Conservation (phyloP, 805 yeast species). For the Metschnikowia noctiluminum region DNA sequence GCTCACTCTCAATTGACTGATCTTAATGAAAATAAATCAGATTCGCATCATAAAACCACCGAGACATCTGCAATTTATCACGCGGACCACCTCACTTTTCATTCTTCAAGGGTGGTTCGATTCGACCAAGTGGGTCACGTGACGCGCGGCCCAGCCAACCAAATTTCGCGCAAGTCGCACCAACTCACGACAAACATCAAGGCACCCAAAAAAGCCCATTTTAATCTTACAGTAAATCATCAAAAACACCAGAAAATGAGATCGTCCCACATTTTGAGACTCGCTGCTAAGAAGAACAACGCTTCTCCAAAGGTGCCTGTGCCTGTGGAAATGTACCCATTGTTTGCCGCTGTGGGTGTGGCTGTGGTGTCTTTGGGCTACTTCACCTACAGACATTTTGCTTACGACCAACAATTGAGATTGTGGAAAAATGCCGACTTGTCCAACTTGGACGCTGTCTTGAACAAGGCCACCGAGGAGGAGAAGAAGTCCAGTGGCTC, state of each 20-base stretch:
- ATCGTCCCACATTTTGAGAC: conserved; percentile 38
- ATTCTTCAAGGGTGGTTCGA: too few relatives aligned
- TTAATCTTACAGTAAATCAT: too few relatives aligned
- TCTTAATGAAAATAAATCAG: too few relatives aligned
- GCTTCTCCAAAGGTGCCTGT: conserved; percentile 19
- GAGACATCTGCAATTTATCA: too few relatives aligned
- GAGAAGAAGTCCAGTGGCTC: conserved; percentile 13
- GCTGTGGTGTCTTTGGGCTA: conserved; percentile 36
- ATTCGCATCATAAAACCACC: too few relatives aligned
- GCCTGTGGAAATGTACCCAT: conserved; percentile 47
- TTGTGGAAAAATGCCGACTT: conserved; percentile 45
- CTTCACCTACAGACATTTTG: conserved; percentile 48
- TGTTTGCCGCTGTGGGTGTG: conserved; percentile 43
- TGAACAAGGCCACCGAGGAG: conserved; percentile 34
- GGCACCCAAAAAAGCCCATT: background rate
- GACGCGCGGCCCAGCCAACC: conserved; percentile 17
- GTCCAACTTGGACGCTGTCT: conserved; percentile 41
- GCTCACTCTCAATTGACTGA: too few relatives aligned
- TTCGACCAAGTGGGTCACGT: too few relatives aligned
- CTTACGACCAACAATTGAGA: conserved; percentile 43
- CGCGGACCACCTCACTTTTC: too few relatives aligned
- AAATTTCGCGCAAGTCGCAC: conserved; percentile 9
- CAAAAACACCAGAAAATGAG: conserved; percentile 25
- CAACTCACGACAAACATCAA: background rate
- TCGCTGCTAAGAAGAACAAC: conserved; percentile 35